Base-by-base conservation (phyloP, 1,284 basidiomycete genomes). In the Pisolithus thermaeus region DNA sequence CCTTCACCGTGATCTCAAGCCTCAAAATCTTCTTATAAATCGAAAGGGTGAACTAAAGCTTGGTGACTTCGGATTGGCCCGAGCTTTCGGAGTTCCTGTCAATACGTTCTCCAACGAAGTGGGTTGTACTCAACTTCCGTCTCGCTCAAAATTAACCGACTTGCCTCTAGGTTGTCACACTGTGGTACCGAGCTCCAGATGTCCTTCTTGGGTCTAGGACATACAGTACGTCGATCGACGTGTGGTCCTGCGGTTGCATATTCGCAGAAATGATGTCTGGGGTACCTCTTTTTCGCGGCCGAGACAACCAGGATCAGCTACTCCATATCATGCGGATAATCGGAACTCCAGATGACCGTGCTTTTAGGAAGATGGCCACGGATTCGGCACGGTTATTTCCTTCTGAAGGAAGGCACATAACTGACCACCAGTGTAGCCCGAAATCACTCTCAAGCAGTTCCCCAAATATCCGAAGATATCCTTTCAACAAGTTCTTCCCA, bases 141-240 rank as follows among this genome's bases (percentile, higher is more conserved):
- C 32, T 27, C 2, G 2, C 20, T 42, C 9, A 46, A 44, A 42
- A 53, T 22, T 46, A 43, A 57, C 50, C 37, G 54, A 38, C 57
- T 46, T 35, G 14, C 52, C 49, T 27, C 30, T 56, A 94, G 92
- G 92, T 96, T 53, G 97, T 99, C 28, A 99, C 97, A 5, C 76
- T 99, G 12, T 99, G 97, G 97, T 99, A 99, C 71, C 91, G 97
- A 51, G 96, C 97, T 0, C 97, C 97, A 1, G 97, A 99, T 66
- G 97, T 99, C 41, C 81, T 99, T 16, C 83, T 99, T 56, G 97
- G 97, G 48, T 97, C 93, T 38, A 82, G 97, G 50, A 98, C 96
- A 49, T 99, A 99, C 72, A 95, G 90, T 67, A 99, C 97, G 3
- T 96, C 92, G 20, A 98, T 99, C 66, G 97, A 99, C 71, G 92